Evolutionary conservation across 805 yeast species (phyloP).

Genomic region (Jamesozyma rosinii): DNA sequence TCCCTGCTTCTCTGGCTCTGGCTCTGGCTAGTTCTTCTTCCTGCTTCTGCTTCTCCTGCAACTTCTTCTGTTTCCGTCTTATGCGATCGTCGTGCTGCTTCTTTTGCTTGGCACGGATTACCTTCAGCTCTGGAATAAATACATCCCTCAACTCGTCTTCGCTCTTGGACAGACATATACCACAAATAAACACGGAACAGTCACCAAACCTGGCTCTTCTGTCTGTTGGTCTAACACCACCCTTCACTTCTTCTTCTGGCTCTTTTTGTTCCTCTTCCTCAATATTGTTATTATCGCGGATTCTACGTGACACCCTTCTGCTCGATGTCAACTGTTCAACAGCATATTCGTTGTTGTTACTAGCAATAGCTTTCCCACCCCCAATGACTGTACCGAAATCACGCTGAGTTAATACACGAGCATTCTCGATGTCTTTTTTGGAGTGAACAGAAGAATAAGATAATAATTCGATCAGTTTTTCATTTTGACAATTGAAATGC

Average conservation of each 20-base stretch:
- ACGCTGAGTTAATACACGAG: constrained; percentile 6
- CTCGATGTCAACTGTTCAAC: background rate
- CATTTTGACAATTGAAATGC: constrained; percentile 26
- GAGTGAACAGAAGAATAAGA: constrained; percentile 7
- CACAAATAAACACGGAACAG: constrained; percentile 20
- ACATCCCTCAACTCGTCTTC: constrained; percentile 18
- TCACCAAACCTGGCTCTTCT: constrained; percentile 16
- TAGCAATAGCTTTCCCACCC: constrained; percentile 11
- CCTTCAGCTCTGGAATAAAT: constrained; percentile 20
- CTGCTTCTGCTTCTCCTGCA: constrained; percentile 10
- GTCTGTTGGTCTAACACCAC: constrained; percentile 19
- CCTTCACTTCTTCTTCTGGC: background rate
- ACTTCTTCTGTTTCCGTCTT: constrained; percentile 19
- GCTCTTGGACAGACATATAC: constrained; percentile 16
- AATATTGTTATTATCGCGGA: background rate
- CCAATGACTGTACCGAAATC: constrained; percentile 18
- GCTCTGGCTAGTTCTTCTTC: no score
- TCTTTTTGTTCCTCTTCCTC: background rate
- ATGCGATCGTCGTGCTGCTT: constrained; percentile 25
- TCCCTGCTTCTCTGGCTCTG: no score
- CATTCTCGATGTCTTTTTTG: constrained; percentile 3
- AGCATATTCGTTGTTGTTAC: background rate
- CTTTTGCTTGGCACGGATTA: constrained; percentile 17
- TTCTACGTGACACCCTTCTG: constrained; percentile 16
- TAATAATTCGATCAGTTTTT: constrained; percentile 10